Evolutionary conservation across 2,329 filamentous ascomycete species (phyloP), one percentile per base, ranked within the genome.

Genomic region (Penicillium sp.): DNA sequence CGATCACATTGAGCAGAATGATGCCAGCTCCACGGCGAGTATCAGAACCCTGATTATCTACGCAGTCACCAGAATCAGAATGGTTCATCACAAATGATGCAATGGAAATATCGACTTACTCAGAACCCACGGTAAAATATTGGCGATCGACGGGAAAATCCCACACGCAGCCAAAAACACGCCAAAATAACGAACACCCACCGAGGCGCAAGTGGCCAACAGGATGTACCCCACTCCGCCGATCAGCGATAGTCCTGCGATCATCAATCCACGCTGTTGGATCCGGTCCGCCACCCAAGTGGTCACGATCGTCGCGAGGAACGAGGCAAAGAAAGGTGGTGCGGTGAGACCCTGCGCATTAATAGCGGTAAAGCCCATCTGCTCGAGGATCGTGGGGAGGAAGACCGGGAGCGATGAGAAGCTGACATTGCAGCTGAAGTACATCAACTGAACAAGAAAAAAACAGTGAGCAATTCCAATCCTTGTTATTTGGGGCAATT

Each of bases 311-410:
- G 78, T 82, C 14, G 79, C 62, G 9, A 83, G 50, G 55, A 82
- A 85, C 1, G 80, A 73, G 11, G 83, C 60, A 50, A 86, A 77
- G 59, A 82, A 85, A 0, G 82, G 81, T 1, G 82, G 82, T 0
- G 82, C 81, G 0, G 80, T 81, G 9, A 88, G 71, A 1, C 82
- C 84, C 61, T 88, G 83, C 0, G 84, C 79, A 41, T 79, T 69
- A 43, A 85, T 73, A 10, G 72, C 66, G 0, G 73, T 75, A 61
- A 81, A 86, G 7, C 83, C 82, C 78, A 87, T 84, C 37, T 75
- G 69, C 32, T 70, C 62, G 10, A 83, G 65, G 46, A 83, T 79
- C 2, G 76, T 74, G 0, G 79, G 79, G 2, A 83, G 67, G 51
- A 82, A 84, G 2, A 81, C 76, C 0, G 80, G 77, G 3, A 83